Evolutionary conservation across 1,139 yeast genomes (phyloP).

Genomic region (Pichia sp.): DNA sequence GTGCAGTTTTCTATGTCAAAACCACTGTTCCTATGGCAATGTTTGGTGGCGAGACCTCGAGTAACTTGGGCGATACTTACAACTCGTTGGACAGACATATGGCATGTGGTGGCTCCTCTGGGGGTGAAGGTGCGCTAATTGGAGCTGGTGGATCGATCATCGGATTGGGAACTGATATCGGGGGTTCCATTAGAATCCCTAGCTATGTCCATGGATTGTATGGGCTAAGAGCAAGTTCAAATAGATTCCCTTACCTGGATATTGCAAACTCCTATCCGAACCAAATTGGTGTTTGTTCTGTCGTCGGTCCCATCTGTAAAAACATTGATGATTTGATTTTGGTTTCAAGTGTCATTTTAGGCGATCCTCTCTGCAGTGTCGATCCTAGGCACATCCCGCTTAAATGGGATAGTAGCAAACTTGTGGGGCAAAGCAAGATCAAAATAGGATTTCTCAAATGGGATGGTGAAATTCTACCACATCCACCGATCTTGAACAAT

Average conservation of each 20-base stretch:
- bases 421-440: slow-evolving; percentile 16
- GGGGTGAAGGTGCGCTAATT: slow-evolving; percentile 59
- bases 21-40: slow-evolving; percentile 59
- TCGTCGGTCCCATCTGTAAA: slow-evolving; percentile 56
- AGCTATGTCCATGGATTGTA: slow-evolving; percentile 50
- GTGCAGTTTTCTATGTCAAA: slow-evolving; percentile 54
- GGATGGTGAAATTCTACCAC: slow-evolving; percentile 38
- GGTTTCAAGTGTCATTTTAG: slow-evolving; percentile 53
- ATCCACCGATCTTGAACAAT: slow-evolving; percentile 51
- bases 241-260: slow-evolving; percentile 48
- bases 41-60: slow-evolving; percentile 48
- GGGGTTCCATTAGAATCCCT: slow-evolving; percentile 60
- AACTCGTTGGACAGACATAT: slow-evolving; percentile 45
- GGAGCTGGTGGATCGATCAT: slow-evolving; percentile 46
- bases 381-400: slow-evolving; percentile 47
- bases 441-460: slow-evolving; percentile 34
- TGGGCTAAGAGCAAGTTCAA: slow-evolving; percentile 48
- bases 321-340: slow-evolving; percentile 62
- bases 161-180: slow-evolving; percentile 65
- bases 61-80: slow-evolving; percentile 45
- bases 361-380: slow-evolving; percentile 50
- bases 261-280: slow-evolving; percentile 55
- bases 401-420: slow-evolving; percentile 34
- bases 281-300: slow-evolving; percentile 51
- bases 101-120: slow-evolving; percentile 59